phyloP scores from a whole-genome alignment of 1,284 basidiomycete genomes.

The Leccinum pachyderme region DNA sequence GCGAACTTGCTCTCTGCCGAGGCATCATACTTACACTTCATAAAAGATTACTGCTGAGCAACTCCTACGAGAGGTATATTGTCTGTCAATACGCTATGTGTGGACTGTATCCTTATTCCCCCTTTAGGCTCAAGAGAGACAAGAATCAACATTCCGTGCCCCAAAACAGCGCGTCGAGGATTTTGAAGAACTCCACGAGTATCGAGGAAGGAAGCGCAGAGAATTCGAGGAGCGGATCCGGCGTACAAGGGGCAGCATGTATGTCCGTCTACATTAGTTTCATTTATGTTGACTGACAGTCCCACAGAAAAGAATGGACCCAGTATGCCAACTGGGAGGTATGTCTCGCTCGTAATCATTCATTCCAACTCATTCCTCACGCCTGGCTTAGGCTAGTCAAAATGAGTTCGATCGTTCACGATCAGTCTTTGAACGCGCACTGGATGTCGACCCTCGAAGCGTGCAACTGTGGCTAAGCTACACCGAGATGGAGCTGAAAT shows the following conservation, averaged over 20 bases:
- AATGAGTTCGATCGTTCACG: slow-evolving; percentile 92
- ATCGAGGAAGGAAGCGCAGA: slow-evolving; percentile 89
- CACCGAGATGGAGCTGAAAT: slow-evolving; percentile 98
- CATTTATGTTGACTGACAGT: slow-evolving; percentile 7
- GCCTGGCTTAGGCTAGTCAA: slow-evolving; percentile 74
- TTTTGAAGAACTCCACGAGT: slow-evolving; percentile 96
- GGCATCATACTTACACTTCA: slow-evolving; percentile 14
- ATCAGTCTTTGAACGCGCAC: slow-evolving; percentile 93
- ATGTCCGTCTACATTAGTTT: slow-evolving; percentile 25
- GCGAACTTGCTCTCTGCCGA: neutral
- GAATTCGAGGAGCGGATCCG: slow-evolving; percentile 97
- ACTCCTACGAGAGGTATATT: slow-evolving; percentile 83
- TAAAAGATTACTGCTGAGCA: slow-evolving; percentile 94
- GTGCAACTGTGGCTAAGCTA: slow-evolving; percentile 94
- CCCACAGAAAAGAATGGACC: slow-evolving; percentile 71
- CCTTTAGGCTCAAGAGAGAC: slow-evolving; percentile 87
- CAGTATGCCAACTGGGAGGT: slow-evolving; percentile 85
- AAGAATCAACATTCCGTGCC: slow-evolving; percentile 87
- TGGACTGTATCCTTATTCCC: slow-evolving; percentile 5
- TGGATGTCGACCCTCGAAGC: slow-evolving; percentile 91
- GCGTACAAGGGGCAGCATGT: slow-evolving; percentile 86
- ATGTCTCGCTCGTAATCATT: slow-evolving; percentile 17
- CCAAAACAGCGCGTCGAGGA: slow-evolving; percentile 97
- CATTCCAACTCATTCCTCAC: slow-evolving; percentile 3
- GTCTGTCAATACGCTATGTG: neutral